phyloP scores from a whole-genome alignment of 352 stramenopile genomes.

The Halophytophthora polymorphica region DNA sequence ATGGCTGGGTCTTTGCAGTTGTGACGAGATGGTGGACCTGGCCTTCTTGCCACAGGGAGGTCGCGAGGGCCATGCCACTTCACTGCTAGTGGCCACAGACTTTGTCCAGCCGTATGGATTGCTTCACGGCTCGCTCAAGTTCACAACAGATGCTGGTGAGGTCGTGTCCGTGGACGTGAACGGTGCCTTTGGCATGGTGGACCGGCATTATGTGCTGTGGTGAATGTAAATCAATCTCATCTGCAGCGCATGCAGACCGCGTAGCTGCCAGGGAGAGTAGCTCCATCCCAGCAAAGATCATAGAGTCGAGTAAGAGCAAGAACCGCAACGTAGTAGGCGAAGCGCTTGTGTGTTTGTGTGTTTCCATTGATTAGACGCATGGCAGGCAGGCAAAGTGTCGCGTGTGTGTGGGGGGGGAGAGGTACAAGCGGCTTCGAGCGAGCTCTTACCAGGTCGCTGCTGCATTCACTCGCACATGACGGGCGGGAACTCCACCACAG shows the following conservation, averaged over 20 bases:
- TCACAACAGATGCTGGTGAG: slow-evolving; percentile 7
- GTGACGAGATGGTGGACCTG: slow-evolving; percentile 21
- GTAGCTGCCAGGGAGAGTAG: too few relatives aligned
- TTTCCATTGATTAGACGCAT: too few relatives aligned
- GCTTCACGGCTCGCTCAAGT: slow-evolving; percentile 20
- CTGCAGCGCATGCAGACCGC: too few relatives aligned
- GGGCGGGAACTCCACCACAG: slow-evolving; percentile 1
- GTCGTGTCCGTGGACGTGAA: slow-evolving; percentile 19
- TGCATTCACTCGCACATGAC: too few relatives aligned
- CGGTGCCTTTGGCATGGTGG: slow-evolving; percentile 41
- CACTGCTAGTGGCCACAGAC: slow-evolving; percentile 30
- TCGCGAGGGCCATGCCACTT: slow-evolving; percentile 28
- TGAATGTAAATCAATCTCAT: slow-evolving; percentile 4
- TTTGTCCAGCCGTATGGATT: slow-evolving; percentile 43
- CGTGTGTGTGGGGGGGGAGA: too few relatives aligned
- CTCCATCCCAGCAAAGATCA: too few relatives aligned
- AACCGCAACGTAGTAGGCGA: too few relatives aligned
- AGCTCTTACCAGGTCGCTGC: too few relatives aligned
- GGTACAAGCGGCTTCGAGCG: too few relatives aligned
- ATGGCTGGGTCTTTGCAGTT: not conserved
- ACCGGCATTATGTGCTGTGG: slow-evolving; percentile 43
- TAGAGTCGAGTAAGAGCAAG: too few relatives aligned
- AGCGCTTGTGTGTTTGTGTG: too few relatives aligned
- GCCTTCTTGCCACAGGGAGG: slow-evolving; percentile 29
- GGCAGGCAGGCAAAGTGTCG: too few relatives aligned